Base-by-base conservation (phyloP, 805 yeast genomes). In the Zygoascus bituminiphila region DNA sequence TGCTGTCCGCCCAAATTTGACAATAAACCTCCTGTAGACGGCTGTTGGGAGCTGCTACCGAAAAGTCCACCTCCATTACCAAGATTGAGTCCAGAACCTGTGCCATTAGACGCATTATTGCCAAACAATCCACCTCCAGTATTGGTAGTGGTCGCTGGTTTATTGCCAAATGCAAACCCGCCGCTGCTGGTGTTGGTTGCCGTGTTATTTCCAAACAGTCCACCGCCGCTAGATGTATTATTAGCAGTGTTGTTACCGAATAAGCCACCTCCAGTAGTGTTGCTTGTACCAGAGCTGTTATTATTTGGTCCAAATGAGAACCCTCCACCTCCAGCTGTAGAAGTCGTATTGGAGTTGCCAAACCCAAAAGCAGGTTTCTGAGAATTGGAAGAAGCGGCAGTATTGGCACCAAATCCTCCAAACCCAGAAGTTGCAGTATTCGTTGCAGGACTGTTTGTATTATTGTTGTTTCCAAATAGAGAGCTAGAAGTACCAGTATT, bases 61-160 rank as follows among this genome's bases (percentile, higher is more conserved):
- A 67, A 68, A 24, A 62, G 56, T 6, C 67, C 62, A 3, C 64
- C 63, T 33, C 52, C 45, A 43, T 31, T 49, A 21, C 24, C 44
- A 36, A 51, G 20, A 5, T 15, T 36, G 39, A 12, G 21, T 4
- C 39, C 39, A 36, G 17, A 15, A 17, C 20, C 20, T 9, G 22
- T 19, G 5, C 22, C 22, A 15, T 12, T 7, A 36, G 39, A 36
- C 9, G 10, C 19, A 36, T 15, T 36, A 20, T 9, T 36, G 14
- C 39, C 39, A 36, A 36, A 36, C 6, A 29, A 29, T 12, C 33
- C 9, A 7, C 39, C 39, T 12, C 22, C 20, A 12, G 20, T 9
- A 21, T 35, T 20, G n/a, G 25, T 20, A 7, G 42, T n/a, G 14
- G 42, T 14, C 22, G 33, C 23, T 3, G 48, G 38, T 15, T 24